These are phyloP conservation scores for Aspergillus sp. DNA, from an alignment of 2,329 filamentous ascomycete species.

Conservation along the genomic window DNA sequence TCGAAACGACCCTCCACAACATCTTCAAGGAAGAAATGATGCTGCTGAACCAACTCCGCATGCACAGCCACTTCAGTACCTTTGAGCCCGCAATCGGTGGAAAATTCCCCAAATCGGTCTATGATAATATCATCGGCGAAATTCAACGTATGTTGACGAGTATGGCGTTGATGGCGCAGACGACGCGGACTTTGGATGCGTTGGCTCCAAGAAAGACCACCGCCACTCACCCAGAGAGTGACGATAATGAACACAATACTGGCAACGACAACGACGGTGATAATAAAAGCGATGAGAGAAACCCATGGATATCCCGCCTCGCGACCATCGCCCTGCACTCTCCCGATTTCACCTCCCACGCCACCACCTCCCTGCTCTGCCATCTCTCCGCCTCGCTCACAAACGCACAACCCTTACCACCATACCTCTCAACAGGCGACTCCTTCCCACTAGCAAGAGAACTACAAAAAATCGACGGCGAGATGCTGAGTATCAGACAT, in stretches of 20 bases:
- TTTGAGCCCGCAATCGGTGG: slow-evolving; percentile 73
- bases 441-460: slow-evolving; percentile 59
- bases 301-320: slow-evolving; percentile 61
- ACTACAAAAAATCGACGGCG: slow-evolving; percentile 57
- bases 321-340: slow-evolving; percentile 52
- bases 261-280: no score
- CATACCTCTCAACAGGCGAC: slow-evolving; percentile 63
- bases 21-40: slow-evolving; percentile 67
- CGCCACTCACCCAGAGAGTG: no score
- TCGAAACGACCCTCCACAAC: slow-evolving; percentile 55
- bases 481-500: slow-evolving; percentile 62
- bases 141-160: slow-evolving; percentile 58
- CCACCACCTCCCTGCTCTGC: slow-evolving; percentile 56
- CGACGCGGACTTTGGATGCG: slow-evolving; percentile 52
- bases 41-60: slow-evolving; percentile 60
- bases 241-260: no score
- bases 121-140: slow-evolving; percentile 61
- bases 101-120: slow-evolving; percentile 64
- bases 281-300: slow-evolving; percentile 12
- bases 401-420: slow-evolving; percentile 66
- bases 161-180: slow-evolving; percentile 64
- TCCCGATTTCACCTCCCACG: slow-evolving; percentile 57
- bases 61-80: slow-evolving; percentile 62
- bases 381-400: slow-evolving; percentile 66
- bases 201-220: neutral